Conservation (phyloP, 148 eudicot genomes). For the Nepenthes gracilis region DNA sequence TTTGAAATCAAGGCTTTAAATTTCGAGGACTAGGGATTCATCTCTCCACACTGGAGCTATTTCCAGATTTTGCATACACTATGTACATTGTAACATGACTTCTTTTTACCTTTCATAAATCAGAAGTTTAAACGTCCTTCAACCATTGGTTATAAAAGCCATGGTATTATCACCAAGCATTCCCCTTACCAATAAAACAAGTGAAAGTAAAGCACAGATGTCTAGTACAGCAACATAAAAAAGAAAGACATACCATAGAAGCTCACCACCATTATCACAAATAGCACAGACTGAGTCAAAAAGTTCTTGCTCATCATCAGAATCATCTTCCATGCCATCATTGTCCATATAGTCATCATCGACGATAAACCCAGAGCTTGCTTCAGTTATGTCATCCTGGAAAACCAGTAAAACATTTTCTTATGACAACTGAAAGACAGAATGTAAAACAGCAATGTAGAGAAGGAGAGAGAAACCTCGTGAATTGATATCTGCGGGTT, state of each 20-base stretch:
- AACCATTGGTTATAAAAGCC: neutral
- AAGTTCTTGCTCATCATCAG: conserved; percentile 44
- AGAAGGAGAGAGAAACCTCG: conserved; percentile 40
- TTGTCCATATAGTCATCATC: conserved; percentile 16
- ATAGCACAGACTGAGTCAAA: conserved; percentile 73
- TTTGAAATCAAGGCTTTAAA: too few relatives aligned
- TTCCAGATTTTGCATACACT: too few relatives aligned
- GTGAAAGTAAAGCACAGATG: neutral
- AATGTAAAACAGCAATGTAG: neutral
- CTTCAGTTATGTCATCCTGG: conserved; percentile 29
- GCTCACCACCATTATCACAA: conserved; percentile 81
- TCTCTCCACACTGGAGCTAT: too few relatives aligned
- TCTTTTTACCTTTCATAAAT: too few relatives aligned
- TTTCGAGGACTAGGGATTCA: too few relatives aligned
- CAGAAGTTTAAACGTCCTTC: too few relatives aligned
- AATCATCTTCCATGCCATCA: conserved; percentile 30
- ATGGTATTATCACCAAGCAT: neutral
- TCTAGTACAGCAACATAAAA: neutral
- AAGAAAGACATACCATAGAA: conserved; percentile 41
- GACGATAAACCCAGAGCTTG: conserved; percentile 32
- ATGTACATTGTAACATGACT: too few relatives aligned
- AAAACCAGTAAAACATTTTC: conserved; percentile 4
- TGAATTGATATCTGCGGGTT: conserved; percentile 32
- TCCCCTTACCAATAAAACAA: neutral
- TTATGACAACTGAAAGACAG: neutral